These are phyloP conservation scores for Tuctoria greenei DNA, from an alignment of 176 grass and related monocot genomes.

Conservation along the genomic window DNA sequence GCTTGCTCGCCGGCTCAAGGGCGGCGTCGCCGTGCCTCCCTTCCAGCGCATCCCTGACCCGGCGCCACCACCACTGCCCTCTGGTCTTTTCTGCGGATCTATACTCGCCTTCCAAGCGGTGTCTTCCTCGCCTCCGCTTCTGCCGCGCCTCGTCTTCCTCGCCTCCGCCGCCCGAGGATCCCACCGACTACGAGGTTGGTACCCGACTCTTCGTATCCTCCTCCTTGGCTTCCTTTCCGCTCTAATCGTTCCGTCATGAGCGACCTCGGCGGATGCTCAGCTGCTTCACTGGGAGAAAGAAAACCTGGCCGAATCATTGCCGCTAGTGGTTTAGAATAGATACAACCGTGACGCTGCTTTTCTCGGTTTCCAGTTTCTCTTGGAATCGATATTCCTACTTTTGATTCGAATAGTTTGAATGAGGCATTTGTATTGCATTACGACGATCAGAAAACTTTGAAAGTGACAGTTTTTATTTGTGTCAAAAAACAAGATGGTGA, in stretches of 20 bases:
- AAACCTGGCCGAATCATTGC: neutral
- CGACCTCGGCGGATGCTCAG: neutral
- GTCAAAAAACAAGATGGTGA: neutral
- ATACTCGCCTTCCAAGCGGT: neutral
- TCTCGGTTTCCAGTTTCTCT: neutral
- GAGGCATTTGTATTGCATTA: neutral
- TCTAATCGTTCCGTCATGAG: neutral
- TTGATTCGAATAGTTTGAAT: neutral
- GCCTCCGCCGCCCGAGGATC: constrained; percentile 34
- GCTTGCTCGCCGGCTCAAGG: constrained; percentile 33
- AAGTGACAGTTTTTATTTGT: neutral
- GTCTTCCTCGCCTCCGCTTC: constrained; percentile 23
- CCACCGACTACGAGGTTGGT: constrained; percentile 31
- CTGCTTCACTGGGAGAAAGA: neutral
- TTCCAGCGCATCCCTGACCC: neutral
- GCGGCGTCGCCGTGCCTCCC: neutral
- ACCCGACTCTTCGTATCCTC: neutral
- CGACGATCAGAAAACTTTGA: neutral
- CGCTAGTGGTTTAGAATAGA: neutral
- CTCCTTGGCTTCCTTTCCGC: neutral
- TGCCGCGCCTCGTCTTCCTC: constrained; percentile 18
- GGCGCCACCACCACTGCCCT: neutral
- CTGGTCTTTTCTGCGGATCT: neutral
- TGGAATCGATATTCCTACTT: neutral
- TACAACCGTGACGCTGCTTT: neutral